These are phyloP conservation scores for Penicillium tannophilum DNA, from an alignment of 495 filamentous ascomycete species.

Conservation along the genomic window DNA sequence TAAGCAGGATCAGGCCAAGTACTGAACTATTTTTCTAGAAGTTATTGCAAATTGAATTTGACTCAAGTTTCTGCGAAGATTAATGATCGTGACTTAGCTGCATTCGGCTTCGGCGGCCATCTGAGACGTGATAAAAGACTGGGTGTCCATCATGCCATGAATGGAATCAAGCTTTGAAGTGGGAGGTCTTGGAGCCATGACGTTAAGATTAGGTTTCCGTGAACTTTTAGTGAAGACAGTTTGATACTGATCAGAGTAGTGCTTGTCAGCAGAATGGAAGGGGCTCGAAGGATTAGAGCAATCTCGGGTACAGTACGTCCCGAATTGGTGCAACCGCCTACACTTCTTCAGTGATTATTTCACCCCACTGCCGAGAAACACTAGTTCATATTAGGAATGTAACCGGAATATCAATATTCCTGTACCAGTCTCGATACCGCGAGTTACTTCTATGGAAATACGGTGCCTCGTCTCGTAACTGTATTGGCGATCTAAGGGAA, in stretches of 20 bases:
- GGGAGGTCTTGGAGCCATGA: background rate
- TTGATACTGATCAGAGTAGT: too few species aligned
- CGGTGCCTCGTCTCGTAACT: conserved; percentile 2
- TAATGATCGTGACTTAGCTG: conserved; percentile 22
- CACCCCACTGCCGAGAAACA: background rate
- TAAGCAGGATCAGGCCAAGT: too few species aligned
- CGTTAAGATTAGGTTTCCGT: too few species aligned
- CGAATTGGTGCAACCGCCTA: background rate
- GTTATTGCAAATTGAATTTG: too few species aligned
- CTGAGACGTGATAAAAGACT: conserved; percentile 11
- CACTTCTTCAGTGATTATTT: conserved; percentile 8
- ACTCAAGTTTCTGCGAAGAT: conserved; percentile 11
- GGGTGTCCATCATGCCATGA: conserved; percentile 6
- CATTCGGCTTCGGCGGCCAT: conserved; percentile 25
- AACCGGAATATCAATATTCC: conserved; percentile 7
- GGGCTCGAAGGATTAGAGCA: too few species aligned
- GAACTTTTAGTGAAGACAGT: too few species aligned
- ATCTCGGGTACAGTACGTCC: too few species aligned
- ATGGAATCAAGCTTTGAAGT: background rate
- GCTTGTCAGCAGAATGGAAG: too few species aligned
- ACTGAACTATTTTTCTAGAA: too few species aligned
- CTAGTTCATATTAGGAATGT: conserved; percentile 7
- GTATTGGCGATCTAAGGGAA: conserved; percentile 7
- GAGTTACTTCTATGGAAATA: conserved; percentile 8
- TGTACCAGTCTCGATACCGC: conserved; percentile 1